These are phyloP conservation scores for Penicillium aurantiogriseum DNA, from an alignment of 2,329 filamentous ascomycete genomes.

Conservation along the genomic window DNA sequence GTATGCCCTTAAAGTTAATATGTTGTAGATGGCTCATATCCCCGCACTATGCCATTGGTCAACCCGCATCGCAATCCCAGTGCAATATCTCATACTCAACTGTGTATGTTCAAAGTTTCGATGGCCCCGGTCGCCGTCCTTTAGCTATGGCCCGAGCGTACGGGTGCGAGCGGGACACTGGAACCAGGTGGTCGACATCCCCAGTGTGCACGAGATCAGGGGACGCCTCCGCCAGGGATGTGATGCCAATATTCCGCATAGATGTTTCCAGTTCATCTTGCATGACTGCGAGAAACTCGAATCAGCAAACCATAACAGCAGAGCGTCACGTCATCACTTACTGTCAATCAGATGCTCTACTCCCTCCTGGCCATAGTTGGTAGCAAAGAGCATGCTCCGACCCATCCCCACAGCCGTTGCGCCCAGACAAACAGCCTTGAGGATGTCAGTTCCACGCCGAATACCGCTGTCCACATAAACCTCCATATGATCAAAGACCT, in stretches of 20 bases:
- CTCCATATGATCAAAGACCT: conserved; percentile 52
- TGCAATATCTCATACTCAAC: background rate
- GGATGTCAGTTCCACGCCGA: conserved; percentile 53
- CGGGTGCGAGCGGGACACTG: conserved; percentile 40
- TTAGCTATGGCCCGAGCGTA: conserved; percentile 42
- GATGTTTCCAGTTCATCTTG: conserved; percentile 50
- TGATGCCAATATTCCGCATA: conserved; percentile 50
- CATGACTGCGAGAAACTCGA: conserved; percentile 34
- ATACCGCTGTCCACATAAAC: conserved; percentile 57
- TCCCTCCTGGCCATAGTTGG: conserved; percentile 56
- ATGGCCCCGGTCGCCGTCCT: conserved; percentile 20
- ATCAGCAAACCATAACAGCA: background rate
- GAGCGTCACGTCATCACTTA: conserved; percentile 37
- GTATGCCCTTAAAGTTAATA: background rate
- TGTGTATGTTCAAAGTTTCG: conserved; percentile 28
- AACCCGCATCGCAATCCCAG: background rate
- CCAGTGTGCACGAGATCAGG: conserved; percentile 48
- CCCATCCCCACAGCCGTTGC: conserved; percentile 56
- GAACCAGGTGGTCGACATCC: conserved; percentile 53
- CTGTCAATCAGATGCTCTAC: conserved; percentile 56
- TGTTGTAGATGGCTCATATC: background rate
- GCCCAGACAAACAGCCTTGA: conserved; percentile 55
- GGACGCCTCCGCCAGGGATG: conserved; percentile 43
- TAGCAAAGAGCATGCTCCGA: conserved; percentile 53
- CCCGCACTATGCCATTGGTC: background rate